These are phyloP conservation scores for Trifolium fragiferum DNA, from an alignment of 306 rosid species.

Conservation along the genomic window DNA sequence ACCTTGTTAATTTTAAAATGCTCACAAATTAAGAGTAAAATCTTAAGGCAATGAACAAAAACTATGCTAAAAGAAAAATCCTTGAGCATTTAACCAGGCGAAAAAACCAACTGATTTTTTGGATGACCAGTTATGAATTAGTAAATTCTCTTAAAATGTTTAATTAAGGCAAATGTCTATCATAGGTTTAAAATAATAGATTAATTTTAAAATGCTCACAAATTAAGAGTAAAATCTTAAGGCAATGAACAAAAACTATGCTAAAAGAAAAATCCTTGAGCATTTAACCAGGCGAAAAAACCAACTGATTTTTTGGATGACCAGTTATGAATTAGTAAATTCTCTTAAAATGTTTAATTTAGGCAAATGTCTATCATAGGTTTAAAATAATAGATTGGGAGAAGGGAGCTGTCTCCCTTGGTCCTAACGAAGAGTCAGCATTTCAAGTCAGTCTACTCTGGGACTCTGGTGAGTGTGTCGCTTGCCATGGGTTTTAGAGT, in stretches of 20 bases:
- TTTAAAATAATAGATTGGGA: conserved; percentile 1
- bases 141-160: conserved; percentile 20
- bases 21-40: background rate
- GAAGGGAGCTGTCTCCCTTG: background rate
- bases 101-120: conserved; percentile 6
- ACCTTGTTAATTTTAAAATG: background rate
- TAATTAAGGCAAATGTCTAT: background rate
- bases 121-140: background rate
- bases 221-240: conserved; percentile 2
- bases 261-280: conserved; percentile 14
- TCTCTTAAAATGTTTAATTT: conserved; percentile 20
- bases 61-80: conserved; percentile 11
- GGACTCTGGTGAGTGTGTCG: conserved; percentile 1
- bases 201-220: background rate
- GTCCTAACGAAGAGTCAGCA: too few relatives aligned
- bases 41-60: background rate
- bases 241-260: background rate
- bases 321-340: background rate
- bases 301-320: conserved; percentile 2
- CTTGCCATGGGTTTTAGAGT: conserved; percentile 15
- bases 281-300: background rate
- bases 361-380: background rate
- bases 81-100: conserved; percentile 2
- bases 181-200: conserved; percentile 9
- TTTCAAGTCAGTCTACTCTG: background rate